Conservation (phyloP, 495 filamentous ascomycete genomes). For the Peziza echinospora region DNA sequence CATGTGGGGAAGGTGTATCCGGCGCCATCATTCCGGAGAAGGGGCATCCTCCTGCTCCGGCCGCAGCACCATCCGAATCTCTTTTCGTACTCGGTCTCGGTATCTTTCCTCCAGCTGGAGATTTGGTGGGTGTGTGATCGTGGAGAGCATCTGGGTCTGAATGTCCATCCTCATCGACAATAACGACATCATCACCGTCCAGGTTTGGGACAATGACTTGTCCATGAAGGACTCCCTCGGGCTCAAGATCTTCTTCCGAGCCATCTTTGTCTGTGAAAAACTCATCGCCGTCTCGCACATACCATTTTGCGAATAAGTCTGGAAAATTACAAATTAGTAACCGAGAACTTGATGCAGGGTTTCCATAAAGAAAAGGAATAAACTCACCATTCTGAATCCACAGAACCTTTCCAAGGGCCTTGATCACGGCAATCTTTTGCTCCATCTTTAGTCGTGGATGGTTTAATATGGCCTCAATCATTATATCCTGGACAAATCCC, state of each 20-base stretch:
- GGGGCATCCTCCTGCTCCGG: neutral
- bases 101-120: neutral
- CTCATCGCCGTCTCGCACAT: constrained; percentile 49
- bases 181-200: constrained; percentile 8
- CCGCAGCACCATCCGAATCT: neutral
- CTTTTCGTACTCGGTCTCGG: neutral
- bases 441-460: constrained; percentile 39
- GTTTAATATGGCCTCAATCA: constrained; percentile 49
- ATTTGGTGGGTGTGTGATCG: no score
- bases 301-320: constrained; percentile 58
- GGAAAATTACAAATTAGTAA: neutral
- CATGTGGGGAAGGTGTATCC: no score
- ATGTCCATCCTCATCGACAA: neutral
- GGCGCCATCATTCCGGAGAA: no score
- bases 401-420: constrained; percentile 38
- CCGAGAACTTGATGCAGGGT: no score
- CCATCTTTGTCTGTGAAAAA: constrained; percentile 38
- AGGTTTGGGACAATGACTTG: constrained; percentile 30
- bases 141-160: no score
- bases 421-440: constrained; percentile 44
- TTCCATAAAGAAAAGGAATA: neutral
- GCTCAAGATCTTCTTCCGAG: constrained; percentile 28
- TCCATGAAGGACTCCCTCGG: constrained; percentile 37
- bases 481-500: constrained; percentile 50
- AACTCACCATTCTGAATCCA: constrained; percentile 20